phyloP scores from a whole-genome alignment of 2,329 filamentous ascomycete species.

The Leptoxyphium fumago region DNA sequence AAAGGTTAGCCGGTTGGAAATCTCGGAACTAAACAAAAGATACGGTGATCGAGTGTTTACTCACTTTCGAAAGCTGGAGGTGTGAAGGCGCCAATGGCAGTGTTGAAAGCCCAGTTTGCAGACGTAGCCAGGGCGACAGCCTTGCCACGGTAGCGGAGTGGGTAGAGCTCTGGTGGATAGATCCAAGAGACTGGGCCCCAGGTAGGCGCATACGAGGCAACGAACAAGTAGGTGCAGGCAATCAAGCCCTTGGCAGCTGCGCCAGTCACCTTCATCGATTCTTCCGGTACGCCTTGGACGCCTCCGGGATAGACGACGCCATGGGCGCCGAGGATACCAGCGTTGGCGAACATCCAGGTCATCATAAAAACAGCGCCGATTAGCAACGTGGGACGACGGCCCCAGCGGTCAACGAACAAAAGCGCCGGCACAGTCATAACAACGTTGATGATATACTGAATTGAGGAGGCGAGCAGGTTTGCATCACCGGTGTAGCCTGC shows the following conservation, averaged over 20 bases:
- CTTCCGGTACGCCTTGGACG: slow-evolving; percentile 24
- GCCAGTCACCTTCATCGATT: slow-evolving; percentile 24
- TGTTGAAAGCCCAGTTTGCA: slow-evolving; percentile 45
- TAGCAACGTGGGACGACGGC: slow-evolving; percentile 54
- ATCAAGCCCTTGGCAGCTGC: slow-evolving; percentile 29
- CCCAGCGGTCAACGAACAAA: slow-evolving; percentile 60
- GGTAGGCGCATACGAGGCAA: slow-evolving; percentile 49
- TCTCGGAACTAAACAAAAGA: slow-evolving; percentile 16
- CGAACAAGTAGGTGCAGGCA: slow-evolving; percentile 57
- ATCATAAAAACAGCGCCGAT: slow-evolving; percentile 50
- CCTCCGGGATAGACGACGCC: slow-evolving; percentile 29
- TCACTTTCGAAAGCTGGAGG: slow-evolving; percentile 36
- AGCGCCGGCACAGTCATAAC: slow-evolving; percentile 63
- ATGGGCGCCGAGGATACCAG: slow-evolving; percentile 46
- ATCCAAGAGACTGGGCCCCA: slow-evolving; percentile 38
- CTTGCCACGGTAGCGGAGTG: slow-evolving; percentile 47
- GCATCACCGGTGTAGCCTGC: slow-evolving; percentile 42
- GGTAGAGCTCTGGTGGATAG: slow-evolving; percentile 41
- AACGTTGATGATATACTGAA: slow-evolving; percentile 69
- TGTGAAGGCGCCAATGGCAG: slow-evolving; percentile 43
- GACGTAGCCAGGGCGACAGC: slow-evolving; percentile 47
- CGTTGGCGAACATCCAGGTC: slow-evolving; percentile 47
- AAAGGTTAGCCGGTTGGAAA: slow-evolving; percentile 10
- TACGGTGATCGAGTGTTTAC: slow-evolving; percentile 30
- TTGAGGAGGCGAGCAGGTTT: slow-evolving; percentile 50